Base-by-base conservation (phyloP, 345 rosid species). In the Euphorbia peplus region DNA sequence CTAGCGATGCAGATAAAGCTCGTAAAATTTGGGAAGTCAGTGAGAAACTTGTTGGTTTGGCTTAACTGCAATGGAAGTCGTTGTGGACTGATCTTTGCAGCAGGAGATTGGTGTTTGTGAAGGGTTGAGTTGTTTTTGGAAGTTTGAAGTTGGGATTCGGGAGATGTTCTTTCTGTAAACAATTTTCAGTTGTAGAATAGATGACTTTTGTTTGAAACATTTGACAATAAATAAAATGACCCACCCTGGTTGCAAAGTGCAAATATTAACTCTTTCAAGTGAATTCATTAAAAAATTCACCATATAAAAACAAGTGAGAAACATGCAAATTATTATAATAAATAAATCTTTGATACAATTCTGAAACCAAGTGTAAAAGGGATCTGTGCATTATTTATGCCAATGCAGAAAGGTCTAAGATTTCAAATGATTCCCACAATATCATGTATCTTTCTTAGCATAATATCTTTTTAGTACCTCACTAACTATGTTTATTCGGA, bases 41-140 rank as follows among this genome's bases (percentile, higher is more conserved):
- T 39, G 99, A 95, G 97, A 95, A 89, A 69, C 99, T 91, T 21
- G 96, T 95, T 18, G 97, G 97, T 32, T 72, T 89, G 85, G 93
- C 97, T 67, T 86, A 81, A 79, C 16, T 26, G 58, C 61, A 71
- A 68, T 4, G 61, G 68, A 54, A 16, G 42, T 41, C 19, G 24
- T 54, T 53, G 10, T 57, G 32, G 10, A 21, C 66, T 54, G 37
- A 73, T 58, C 66, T 53, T 73, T 69, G 64, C 70, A 28, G 32
- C 46, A 39, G 78, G 75, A 73, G 72, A 69, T 76, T 67, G 78
- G 19, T 64, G 75, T 21, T 22, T 21, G 22, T 22, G 41, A 37
- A 22, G 64, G 57, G 44, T 9, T 32, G 37, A 25, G 39, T 21
- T 44, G 26, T 63, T 29, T 4, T 8, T 21, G n/a, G n/a, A 21